Evolutionary conservation across 805 yeast genomes (phyloP).

Genomic region (Myxozyma nipponensis): DNA sequence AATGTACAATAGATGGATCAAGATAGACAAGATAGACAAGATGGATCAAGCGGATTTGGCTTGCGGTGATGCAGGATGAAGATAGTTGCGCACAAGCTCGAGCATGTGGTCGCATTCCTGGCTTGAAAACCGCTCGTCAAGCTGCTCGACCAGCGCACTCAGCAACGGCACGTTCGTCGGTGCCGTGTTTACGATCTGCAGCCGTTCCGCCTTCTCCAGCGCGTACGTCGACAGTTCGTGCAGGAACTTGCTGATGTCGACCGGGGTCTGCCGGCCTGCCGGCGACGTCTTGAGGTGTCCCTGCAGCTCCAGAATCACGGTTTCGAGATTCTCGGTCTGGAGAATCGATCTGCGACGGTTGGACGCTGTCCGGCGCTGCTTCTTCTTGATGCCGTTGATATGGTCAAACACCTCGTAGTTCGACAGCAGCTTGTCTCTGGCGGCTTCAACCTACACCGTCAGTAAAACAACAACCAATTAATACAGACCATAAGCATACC

Average conservation of each 20-base stretch:
- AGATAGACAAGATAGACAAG: background rate
- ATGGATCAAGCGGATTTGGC: background rate
- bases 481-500: too few relatives aligned
- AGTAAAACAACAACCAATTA: background rate
- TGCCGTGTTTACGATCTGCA: conserved; percentile 75
- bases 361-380: conserved; percentile 19
- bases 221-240: conserved; percentile 43
- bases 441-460: conserved; percentile 43
- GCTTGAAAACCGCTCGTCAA: conserved; percentile 79
- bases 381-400: conserved; percentile 45
- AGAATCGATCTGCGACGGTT: conserved; percentile 29
- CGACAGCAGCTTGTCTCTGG: conserved; percentile 57
- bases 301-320: conserved; percentile 35
- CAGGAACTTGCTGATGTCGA: conserved; percentile 42
- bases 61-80: conserved; percentile 39
- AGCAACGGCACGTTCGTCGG: conserved; percentile 79
- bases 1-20: background rate
- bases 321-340: conserved; percentile 31
- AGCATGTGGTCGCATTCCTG: conserved; percentile 59
- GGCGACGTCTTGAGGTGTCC: conserved; percentile 41
- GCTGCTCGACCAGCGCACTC: conserved; percentile 82
- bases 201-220: conserved; percentile 74
- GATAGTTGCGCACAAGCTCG: conserved; percentile 49
- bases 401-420: conserved; percentile 63
- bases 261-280: conserved; percentile 36